These are phyloP conservation scores for Echites panduratus DNA, from an alignment of 257 asterid genomes.

Conservation along the genomic window DNA sequence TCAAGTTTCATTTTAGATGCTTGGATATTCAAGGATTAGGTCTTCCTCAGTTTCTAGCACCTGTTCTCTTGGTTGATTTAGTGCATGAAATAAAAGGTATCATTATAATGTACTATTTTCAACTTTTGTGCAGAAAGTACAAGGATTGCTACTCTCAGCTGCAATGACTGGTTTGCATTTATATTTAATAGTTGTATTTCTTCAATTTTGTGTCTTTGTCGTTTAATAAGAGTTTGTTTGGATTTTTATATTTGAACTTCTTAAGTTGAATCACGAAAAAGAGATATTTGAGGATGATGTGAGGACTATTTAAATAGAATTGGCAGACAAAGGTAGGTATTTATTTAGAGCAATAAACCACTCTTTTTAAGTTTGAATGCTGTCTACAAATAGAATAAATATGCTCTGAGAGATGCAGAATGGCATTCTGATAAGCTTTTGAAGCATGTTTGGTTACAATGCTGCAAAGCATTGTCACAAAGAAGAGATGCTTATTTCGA, in stretches of 20 bases:
- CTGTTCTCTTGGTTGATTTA: not conserved
- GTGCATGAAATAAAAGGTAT: not conserved
- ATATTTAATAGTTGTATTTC: not conserved
- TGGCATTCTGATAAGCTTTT: not conserved
- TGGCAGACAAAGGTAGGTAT: not conserved
- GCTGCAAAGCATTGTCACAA: not conserved
- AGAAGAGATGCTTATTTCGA: not conserved
- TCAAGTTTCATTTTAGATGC: not conserved
- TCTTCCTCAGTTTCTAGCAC: not conserved
- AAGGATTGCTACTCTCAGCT: slow-evolving; percentile 38
- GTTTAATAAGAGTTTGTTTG: not conserved
- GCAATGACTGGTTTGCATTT: slow-evolving; percentile 60
- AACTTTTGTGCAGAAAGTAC: slow-evolving; percentile 50
- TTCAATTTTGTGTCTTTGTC: not conserved
- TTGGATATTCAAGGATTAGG: not conserved
- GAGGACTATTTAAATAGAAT: not conserved
- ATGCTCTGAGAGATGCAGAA: not conserved
- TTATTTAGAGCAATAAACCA: not conserved
- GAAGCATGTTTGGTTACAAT: not conserved
- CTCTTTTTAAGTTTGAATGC: not conserved
- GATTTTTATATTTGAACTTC: not conserved
- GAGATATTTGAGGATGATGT: not conserved
- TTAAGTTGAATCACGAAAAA: not conserved
- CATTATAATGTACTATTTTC: not conserved
- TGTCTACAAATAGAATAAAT: not conserved